Conservation (phyloP, 805 yeast species). For the Tanozyma kutaoensis region DNA sequence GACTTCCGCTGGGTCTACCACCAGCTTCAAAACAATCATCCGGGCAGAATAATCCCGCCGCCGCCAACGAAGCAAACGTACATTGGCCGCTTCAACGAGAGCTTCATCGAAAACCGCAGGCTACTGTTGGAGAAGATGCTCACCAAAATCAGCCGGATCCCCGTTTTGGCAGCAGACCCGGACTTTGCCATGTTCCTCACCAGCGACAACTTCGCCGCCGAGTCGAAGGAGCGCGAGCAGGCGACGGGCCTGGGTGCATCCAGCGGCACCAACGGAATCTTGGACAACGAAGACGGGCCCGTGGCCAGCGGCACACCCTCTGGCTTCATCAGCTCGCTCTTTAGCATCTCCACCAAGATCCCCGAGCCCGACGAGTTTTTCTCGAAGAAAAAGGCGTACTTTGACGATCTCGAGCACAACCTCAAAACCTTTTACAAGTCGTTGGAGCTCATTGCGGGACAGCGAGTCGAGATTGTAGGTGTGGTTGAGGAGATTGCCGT, state of each 20-base stretch:
- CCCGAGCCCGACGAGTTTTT: conserved; percentile 74
- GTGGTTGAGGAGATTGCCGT: conserved; percentile 57
- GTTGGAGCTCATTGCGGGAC: conserved; percentile 59
- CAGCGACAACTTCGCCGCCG: conserved; percentile 54
- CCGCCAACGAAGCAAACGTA: conserved; percentile 95
- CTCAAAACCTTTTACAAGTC: conserved; percentile 56
- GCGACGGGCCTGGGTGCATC: conserved; percentile 41
- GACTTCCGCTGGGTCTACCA: conserved; percentile 94
- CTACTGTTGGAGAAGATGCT: conserved; percentile 81
- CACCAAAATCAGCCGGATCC: conserved; percentile 46
- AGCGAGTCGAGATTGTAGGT: conserved; percentile 59
- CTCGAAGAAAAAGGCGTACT: conserved; percentile 49
- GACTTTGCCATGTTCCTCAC: conserved; percentile 73
- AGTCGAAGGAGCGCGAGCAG: conserved; percentile 59
- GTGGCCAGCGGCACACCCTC: conserved; percentile 13
- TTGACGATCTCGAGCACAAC: conserved; percentile 63
- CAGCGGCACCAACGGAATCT: conserved; percentile 14
- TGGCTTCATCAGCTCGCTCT: conserved; percentile 59
- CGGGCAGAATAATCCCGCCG: conserved; percentile 77
- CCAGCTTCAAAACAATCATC: conserved; percentile 74
- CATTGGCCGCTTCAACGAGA: conserved; percentile 83
- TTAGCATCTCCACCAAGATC: conserved; percentile 54
- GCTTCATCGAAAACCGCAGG: conserved; percentile 78
- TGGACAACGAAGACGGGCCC: conserved; percentile 19
- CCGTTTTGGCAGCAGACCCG: conserved; percentile 48